phyloP scores from a whole-genome alignment of 306 rosid species.

The Cajanus cajan region DNA sequence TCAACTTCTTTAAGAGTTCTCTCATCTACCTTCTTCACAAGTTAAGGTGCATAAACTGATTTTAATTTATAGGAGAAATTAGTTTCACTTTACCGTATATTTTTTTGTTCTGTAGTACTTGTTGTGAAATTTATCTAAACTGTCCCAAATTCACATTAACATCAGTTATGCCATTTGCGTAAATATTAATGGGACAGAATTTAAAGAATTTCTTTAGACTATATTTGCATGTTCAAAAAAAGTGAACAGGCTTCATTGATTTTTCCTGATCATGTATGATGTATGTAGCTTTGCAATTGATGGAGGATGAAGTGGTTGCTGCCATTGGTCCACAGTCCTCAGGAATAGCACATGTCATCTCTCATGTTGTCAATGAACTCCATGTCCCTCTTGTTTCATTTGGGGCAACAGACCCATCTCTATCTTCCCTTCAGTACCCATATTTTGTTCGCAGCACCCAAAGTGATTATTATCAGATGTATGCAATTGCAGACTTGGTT shows the following conservation, averaged over 20 bases:
- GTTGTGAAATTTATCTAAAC: background rate
- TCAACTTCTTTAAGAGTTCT: background rate
- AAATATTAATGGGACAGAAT: background rate
- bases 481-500: slow-evolving; percentile 76
- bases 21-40: background rate
- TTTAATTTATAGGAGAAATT: background rate
- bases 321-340: slow-evolving; percentile 96
- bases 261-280: slow-evolving; percentile 47
- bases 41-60: background rate
- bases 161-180: background rate
- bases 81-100: background rate
- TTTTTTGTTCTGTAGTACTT: background rate
- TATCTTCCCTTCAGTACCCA: slow-evolving; percentile 76
- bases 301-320: slow-evolving; percentile 71
- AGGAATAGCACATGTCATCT: slow-evolving; percentile 82
- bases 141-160: background rate
- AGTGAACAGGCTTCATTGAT: slow-evolving; percentile 21
- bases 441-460: slow-evolving; percentile 79
- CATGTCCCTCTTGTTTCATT: slow-evolving; percentile 87
- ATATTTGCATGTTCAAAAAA: background rate
- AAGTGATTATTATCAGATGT: slow-evolving; percentile 77
- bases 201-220: background rate
- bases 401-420: slow-evolving; percentile 86
- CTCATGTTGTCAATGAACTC: slow-evolving; percentile 89
- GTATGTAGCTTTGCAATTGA: slow-evolving; percentile 84